Base-by-base conservation (phyloP, 495 filamentous ascomycete species). In the Penicillium coprophilum region DNA sequence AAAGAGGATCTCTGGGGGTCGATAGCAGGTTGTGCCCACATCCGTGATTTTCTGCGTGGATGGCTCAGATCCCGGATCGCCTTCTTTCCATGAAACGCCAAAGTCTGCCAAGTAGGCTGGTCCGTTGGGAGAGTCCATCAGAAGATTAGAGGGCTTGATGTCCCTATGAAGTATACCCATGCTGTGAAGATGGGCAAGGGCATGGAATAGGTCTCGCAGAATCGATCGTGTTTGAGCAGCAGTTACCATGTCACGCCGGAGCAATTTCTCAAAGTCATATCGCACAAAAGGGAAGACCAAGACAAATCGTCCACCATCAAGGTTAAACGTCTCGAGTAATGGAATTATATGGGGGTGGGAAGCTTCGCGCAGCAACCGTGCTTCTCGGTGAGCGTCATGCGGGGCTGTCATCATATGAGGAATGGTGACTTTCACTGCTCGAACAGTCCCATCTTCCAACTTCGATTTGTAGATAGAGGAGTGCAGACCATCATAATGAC, bases 1-100 rank as follows among this genome's bases (percentile, higher is more conserved):
- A 68, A 99, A 99, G 11, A 99, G 75, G 3, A 92, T 79, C 71
- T 99, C 94, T 0, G 94, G 94, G 0, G 94, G 79, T 12, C 95
- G 85, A 67, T 99, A 99, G 49, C 85, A 85, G 0, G 92, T 91
- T 0, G 94, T 97, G 6, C 94, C 94, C 10, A 99, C 87, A 69
- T 99, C 94, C 13, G 91, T 87, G 57, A 96, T 87, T 71, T 96
- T 97, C 48, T 79, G 58, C 48, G 81, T 69, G 9, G 76, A 58
- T 9, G 85, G 82, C 66, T 97, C 92, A 15, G 82, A 80, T 2
- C 71, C 65, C 3, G 76, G 53, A 30, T 86, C 87, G 2, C 73
- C 66, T 9, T 86, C 82, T 56, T 86, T 83, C 88, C 89, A 97
- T 8, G 93, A 83, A 36, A 93, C 93, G 20, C 94, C 94, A 74